These are phyloP conservation scores for Leccinum griseonigrum DNA, from an alignment of 1,284 basidiomycete species.

Conservation along the genomic window DNA sequence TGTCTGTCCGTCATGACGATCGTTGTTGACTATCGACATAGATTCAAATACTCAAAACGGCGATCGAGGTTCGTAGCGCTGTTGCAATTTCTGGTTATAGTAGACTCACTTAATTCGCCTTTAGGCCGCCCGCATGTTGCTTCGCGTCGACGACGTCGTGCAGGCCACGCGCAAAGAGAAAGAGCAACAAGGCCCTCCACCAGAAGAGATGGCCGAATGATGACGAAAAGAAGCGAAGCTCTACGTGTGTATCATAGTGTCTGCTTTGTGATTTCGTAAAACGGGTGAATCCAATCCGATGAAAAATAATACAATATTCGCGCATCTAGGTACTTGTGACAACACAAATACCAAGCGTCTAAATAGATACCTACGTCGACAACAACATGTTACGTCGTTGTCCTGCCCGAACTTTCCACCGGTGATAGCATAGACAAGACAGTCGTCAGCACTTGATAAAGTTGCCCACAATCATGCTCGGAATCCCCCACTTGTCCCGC, in stretches of 20 bases:
- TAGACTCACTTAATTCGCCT: neutral
- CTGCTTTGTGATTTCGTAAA: neutral
- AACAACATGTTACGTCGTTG: neutral
- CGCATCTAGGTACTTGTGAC: neutral
- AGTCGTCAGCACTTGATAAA: slow-evolving; percentile 66
- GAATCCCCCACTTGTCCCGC: slow-evolving; percentile 87
- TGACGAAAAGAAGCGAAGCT: neutral
- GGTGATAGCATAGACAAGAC: neutral
- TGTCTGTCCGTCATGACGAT: neutral
- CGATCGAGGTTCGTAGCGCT: slow-evolving; percentile 71
- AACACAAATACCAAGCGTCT: no score
- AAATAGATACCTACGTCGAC: no score
- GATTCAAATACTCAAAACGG: slow-evolving; percentile 97
- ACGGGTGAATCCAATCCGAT: neutral
- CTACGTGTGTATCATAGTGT: neutral
- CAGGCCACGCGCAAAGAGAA: neutral
- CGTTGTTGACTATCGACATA: slow-evolving; percentile 23
- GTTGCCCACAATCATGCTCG: slow-evolving; percentile 90
- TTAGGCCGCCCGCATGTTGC: neutral
- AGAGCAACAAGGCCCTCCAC: neutral
- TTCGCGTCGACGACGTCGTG: neutral
- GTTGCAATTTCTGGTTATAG: neutral
- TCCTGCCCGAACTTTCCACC: neutral
- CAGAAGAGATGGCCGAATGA: neutral
- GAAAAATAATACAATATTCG: neutral